A percentile compares a stretch with the other conserved stretches of the same genome.
Evolutionary conservation across 164 flowering plant genomes (phyloP).

Genomic region (Hamamelis virginiana): DNA sequence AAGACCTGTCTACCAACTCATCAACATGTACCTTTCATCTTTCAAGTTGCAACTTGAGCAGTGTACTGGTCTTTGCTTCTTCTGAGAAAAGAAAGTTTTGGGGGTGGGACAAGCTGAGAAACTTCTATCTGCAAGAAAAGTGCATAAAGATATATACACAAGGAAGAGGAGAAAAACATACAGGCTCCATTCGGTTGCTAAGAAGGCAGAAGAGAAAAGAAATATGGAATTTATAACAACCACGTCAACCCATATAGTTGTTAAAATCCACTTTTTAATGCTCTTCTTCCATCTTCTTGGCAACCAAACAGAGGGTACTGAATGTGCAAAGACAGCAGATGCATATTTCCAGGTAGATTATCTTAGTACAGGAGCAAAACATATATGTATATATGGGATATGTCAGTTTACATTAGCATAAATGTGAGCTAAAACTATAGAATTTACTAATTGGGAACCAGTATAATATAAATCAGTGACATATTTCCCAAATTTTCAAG

Average conservation of each 20-base stretch:
- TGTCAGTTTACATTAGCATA: no score
- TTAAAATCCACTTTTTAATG: neutral
- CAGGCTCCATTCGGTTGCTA: neutral
- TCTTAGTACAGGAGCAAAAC: no score
- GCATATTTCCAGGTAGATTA: no score
- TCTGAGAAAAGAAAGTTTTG: constrained; percentile 11
- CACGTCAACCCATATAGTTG: neutral
- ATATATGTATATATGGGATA: no score
- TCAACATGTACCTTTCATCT: constrained; percentile 18
- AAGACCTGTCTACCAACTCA: neutral
- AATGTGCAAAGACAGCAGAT: neutral
- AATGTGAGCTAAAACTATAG: no score
- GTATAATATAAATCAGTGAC: no score
- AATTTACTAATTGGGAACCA: no score
- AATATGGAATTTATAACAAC: neutral
- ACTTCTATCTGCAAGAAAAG: constrained; percentile 13
- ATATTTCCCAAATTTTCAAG: no score
- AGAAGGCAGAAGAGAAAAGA: neutral
- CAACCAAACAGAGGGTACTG: neutral
- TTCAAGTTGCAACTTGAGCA: constrained; percentile 20
- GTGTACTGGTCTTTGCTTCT: constrained; percentile 6
- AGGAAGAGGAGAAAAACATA: neutral
- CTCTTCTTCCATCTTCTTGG: neutral
- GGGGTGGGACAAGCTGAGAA: constrained; percentile 10
- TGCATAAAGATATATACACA: no score